Percentiles rank a stretch among this genome's conserved stretches.
Conservation (phyloP, 2,329 filamentous ascomycete genomes). For the Xylariaceae sp. region DNA sequence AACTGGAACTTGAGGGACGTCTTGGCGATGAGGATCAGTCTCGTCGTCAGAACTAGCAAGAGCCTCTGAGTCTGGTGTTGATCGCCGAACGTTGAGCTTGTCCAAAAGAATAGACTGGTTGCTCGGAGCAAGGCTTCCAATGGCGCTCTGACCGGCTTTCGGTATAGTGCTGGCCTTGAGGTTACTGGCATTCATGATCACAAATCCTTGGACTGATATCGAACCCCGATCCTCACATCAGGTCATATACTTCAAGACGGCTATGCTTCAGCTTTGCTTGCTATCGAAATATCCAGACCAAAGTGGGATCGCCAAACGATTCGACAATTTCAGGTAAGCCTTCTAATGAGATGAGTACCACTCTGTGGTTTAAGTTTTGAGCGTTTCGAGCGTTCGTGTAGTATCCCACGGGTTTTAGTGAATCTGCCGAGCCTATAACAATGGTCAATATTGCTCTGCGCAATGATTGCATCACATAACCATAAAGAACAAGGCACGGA, state of each 20-base stretch:
- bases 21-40: slow-evolving; percentile 62
- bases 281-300: no score
- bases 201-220: slow-evolving; percentile 12
- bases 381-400: no score
- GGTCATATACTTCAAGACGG: slow-evolving; percentile 1
- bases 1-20: slow-evolving; percentile 44
- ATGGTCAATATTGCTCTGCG: no score
- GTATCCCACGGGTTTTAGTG: no score
- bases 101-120: slow-evolving; percentile 68
- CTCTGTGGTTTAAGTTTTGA: no score
- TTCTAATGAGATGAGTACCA: no score
- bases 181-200: slow-evolving; percentile 51
- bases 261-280: slow-evolving; percentile 1
- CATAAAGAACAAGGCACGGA: no score
- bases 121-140: slow-evolving; percentile 48
- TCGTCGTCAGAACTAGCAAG: slow-evolving; percentile 95
- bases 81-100: slow-evolving; percentile 74
- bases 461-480: no score
- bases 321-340: no score
- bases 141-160: slow-evolving; percentile 50
- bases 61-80: slow-evolving; percentile 91
- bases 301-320: no score
- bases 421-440: no score
- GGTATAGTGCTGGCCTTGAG: slow-evolving; percentile 49
- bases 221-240: slow-evolving; percentile 3